Percentiles rank a stretch among this genome's conserved stretches.
phyloP scores from a whole-genome alignment of 2,329 filamentous ascomycete species.

The Penicillium sp. region DNA sequence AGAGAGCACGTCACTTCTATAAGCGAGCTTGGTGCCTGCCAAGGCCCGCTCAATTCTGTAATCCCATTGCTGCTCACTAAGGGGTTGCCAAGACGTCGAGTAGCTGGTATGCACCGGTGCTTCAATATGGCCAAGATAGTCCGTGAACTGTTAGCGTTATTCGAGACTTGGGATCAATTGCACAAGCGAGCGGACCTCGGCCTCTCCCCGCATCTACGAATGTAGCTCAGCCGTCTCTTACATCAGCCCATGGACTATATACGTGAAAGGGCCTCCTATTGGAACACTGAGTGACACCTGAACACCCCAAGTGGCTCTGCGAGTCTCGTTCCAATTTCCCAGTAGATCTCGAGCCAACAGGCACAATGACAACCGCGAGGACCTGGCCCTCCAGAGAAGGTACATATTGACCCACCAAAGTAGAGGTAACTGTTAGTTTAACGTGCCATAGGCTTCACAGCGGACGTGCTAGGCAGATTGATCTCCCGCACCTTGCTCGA shows the following conservation, averaged over 20 bases:
- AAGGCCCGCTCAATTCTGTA: too few species aligned
- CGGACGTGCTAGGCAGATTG: conserved; percentile 61
- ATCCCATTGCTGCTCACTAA: too few species aligned
- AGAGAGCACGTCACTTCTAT: too few species aligned
- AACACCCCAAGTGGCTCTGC: background rate
- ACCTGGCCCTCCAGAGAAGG: conserved; percentile 38
- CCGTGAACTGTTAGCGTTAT: too few species aligned
- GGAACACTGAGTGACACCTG: background rate
- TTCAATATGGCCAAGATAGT: background rate
- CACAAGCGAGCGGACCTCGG: conserved; percentile 25
- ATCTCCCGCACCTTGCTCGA: conserved; percentile 65
- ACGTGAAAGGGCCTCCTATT: background rate
- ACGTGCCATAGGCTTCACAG: conserved; percentile 50
- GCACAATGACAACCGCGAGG: conserved; percentile 15
- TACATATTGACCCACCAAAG: conserved; percentile 8
- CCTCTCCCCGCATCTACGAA: conserved; percentile 25
- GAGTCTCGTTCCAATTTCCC: background rate
- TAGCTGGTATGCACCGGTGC: background rate
- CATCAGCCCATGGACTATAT: background rate
- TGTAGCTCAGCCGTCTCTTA: conserved; percentile 3
- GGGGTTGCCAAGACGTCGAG: too few species aligned
- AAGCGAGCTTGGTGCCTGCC: too few species aligned
- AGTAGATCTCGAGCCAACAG: background rate
- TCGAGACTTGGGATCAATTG: too few species aligned
- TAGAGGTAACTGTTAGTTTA: background rate